Conservation (phyloP, 1,284 basidiomycete genomes). For the Hemileia vastatrix region DNA sequence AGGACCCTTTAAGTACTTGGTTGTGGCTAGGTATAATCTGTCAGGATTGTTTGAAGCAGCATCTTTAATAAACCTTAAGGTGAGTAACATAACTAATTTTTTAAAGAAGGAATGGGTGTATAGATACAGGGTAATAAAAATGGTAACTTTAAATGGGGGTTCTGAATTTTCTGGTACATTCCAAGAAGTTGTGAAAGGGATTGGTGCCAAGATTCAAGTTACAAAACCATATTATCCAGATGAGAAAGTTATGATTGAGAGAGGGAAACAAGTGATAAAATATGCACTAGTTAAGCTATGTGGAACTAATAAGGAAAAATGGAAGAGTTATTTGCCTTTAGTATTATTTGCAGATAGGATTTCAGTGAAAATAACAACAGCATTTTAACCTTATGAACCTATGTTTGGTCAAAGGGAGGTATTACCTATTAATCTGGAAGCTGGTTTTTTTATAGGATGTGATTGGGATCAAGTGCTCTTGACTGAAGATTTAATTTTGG, state of each 20-base stretch:
- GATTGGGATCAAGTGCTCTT: no score
- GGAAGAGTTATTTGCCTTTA: not conserved
- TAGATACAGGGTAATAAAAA: not conserved
- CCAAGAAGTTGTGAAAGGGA: not conserved
- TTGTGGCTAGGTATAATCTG: constrained; percentile 2
- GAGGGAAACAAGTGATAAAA: not conserved
- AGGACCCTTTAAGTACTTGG: not conserved
- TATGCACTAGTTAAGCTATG: not conserved
- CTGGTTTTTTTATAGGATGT: no score
- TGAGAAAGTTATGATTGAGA: not conserved
- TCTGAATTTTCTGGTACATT: constrained; percentile 2
- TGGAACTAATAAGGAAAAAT: not conserved
- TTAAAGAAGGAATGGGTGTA: not conserved
- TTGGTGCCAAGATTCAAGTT: not conserved
- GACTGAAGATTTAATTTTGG: no score
- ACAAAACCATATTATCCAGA: not conserved
- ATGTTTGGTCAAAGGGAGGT: no score
- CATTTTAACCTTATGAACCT: no score
- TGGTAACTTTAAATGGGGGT: not conserved
- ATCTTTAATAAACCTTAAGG: not conserved
- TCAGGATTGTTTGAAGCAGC: constrained; percentile 13
- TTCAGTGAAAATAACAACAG: no score
- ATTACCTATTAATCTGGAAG: no score
- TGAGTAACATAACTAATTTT: not conserved
- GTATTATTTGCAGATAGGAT: no score